Base-by-base conservation (phyloP, 495 filamentous ascomycete species). In the Aspergillus nanangensis region DNA sequence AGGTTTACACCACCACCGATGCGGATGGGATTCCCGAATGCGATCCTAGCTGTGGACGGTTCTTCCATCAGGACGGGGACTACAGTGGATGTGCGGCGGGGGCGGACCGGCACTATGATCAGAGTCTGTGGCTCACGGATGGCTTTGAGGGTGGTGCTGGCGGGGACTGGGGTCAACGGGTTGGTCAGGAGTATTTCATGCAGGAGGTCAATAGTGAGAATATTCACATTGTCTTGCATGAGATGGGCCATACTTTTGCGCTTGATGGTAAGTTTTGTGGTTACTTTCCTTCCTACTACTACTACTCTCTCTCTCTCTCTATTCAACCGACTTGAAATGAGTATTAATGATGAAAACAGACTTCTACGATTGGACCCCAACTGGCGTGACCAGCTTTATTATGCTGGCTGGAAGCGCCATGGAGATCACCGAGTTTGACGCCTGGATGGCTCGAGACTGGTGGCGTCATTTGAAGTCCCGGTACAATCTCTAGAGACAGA, bases 281-380 rank as follows among this genome's bases (percentile, higher is more conserved):
- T n/a, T n/a, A n/a, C n/a, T n/a, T n/a, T n/a, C n/a, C n/a, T n/a
- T n/a, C n/a, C n/a, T n/a, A n/a, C 10, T 22, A n/a, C 34, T 9
- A 9, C 15, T 19, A 18, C 21, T 25, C 17, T 2, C 2, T 8
- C 5, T 17, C 17, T 21, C 9, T 25, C 8, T 5, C 11, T 11
- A 17, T 36, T 27, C 13, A 20, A 23, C 21, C 3, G n/a, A n/a
- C 19, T 3, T 18, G 15, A 17, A 15, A 5, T 15, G 18, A 14
- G 5, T 18, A 14, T 19, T 31, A 29, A 8, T 34, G 4, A 9
- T 1, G 1, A 7, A 8, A 10, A 5, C 9, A 53, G 51, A 53
- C 22, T 53, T 53, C 42, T 53, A 53, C 24, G 51, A 53, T 42
- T 53, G 51, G 51, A 45, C 45, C 19, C 51, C 51, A 2, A 53